These are phyloP conservation scores for Handroanthus guayacan DNA, from an alignment of 257 asterid genomes.

Conservation along the genomic window DNA sequence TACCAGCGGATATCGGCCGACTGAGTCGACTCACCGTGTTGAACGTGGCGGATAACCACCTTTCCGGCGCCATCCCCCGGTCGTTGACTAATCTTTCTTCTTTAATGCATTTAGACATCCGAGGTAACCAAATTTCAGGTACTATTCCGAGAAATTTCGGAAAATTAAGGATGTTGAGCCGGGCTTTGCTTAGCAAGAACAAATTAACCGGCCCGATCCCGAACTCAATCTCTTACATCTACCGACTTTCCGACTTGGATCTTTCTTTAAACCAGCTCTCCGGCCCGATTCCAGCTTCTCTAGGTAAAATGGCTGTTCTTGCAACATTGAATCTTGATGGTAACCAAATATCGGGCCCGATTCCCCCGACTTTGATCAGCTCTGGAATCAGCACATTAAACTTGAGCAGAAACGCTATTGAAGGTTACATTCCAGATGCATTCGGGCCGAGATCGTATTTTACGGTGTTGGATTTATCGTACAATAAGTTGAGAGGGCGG, in stretches of 20 bases:
- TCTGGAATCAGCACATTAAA: constrained; percentile 64
- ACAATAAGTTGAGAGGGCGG: constrained; percentile 60
- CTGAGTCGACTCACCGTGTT: constrained; percentile 74
- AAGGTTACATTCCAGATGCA: constrained; percentile 70
- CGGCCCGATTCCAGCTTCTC: constrained; percentile 72
- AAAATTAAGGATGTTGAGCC: constrained; percentile 72
- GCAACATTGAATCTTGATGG: constrained; percentile 88
- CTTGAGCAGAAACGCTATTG: constrained; percentile 66
- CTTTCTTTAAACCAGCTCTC: constrained; percentile 71
- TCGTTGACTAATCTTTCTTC: constrained; percentile 65
- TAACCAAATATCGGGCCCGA: constrained; percentile 64
- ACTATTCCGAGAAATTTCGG: constrained; percentile 69
- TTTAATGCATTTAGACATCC: constrained; percentile 74
- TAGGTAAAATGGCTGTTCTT: constrained; percentile 83
- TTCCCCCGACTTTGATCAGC: constrained; percentile 60
- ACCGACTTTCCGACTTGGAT: constrained; percentile 81
- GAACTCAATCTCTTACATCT: constrained; percentile 61
- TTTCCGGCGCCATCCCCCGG: constrained; percentile 68
- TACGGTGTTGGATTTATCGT: constrained; percentile 70
- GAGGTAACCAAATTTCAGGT: constrained; percentile 67
- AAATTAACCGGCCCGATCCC: constrained; percentile 65
- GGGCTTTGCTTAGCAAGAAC: constrained; percentile 78
- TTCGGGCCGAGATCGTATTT: constrained; percentile 77
- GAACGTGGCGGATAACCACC: constrained; percentile 79
- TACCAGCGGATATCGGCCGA: constrained; percentile 73